Percentiles rank a stretch among this genome's conserved stretches.
phyloP scores from a whole-genome alignment of 805 yeast genomes.

The Lachancea sp. region DNA sequence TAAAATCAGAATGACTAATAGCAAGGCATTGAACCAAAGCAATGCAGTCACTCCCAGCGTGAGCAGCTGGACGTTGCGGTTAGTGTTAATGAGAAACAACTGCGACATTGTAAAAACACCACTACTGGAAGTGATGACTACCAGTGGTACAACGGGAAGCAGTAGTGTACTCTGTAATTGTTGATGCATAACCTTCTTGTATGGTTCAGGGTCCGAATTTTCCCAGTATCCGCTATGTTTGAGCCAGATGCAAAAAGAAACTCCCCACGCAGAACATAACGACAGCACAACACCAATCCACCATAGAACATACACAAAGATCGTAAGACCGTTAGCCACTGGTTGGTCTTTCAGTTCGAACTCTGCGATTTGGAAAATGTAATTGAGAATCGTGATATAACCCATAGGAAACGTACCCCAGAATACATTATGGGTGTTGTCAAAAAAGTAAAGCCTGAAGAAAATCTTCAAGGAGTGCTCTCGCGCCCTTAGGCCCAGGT shows the following conservation, averaged over 20 bases:
- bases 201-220: constrained; percentile 1
- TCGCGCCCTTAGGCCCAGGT: constrained; percentile 32
- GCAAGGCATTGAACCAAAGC: constrained; percentile 64
- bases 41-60: constrained; percentile 50
- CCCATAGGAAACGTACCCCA: constrained; percentile 85
- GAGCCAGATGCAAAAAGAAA: constrained; percentile 47
- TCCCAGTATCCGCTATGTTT: constrained; percentile 24
- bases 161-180: constrained; percentile 52
- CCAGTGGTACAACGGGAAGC: constrained; percentile 72
- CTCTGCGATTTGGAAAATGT: constrained; percentile 42
- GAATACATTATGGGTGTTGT: constrained; percentile 49
- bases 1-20: constrained; percentile 49
- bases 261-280: constrained; percentile 52
- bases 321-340: constrained; percentile 36
- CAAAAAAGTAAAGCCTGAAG: constrained; percentile 29
- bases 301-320: constrained; percentile 60
- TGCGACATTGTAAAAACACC: constrained; percentile 40
- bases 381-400: constrained; percentile 54
- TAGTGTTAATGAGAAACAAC: constrained; percentile 39
- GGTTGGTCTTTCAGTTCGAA: constrained; percentile 11
- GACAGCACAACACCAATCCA: constrained; percentile 58
- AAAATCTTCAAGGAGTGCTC: constrained; percentile 17
- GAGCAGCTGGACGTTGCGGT: constrained; percentile 37
- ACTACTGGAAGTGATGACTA: constrained; percentile 72
- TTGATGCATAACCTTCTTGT: constrained; percentile 27